phyloP scores from a whole-genome alignment of 345 rosid genomes.

The Pistacia integerrima region DNA sequence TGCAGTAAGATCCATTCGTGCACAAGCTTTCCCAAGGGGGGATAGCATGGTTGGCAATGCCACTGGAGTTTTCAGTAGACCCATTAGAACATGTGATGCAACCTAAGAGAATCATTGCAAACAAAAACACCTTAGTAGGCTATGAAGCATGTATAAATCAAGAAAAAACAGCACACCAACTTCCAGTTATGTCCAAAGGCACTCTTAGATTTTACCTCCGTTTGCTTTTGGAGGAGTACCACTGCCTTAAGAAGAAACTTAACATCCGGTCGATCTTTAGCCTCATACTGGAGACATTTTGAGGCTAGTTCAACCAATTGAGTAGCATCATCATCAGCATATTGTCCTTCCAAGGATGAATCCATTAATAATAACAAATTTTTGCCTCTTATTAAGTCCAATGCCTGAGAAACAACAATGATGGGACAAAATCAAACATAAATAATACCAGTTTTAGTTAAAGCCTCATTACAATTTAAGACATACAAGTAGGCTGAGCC shows the following conservation, averaged over 20 bases:
- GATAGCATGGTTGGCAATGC: conserved; percentile 62
- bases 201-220: conserved; percentile 43
- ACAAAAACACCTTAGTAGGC: conserved; percentile 6
- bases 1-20: conserved; percentile 79
- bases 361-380: conserved; percentile 60
- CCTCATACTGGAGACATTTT: conserved; percentile 71
- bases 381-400: conserved; percentile 70
- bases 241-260: conserved; percentile 59
- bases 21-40: conserved; percentile 70
- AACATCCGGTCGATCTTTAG: conserved; percentile 66
- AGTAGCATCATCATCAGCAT: conserved; percentile 61
- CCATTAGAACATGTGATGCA: conserved; percentile 64
- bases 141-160: conserved; percentile 2
- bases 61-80: conserved; percentile 51
- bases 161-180: not conserved
- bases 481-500: too few species aligned
- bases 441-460: not conserved
- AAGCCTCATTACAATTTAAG: not conserved
- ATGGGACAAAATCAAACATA: not conserved
- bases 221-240: conserved; percentile 66
- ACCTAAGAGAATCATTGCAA: conserved; percentile 42
- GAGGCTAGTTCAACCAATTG: conserved; percentile 67
- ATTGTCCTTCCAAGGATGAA: conserved; percentile 76
- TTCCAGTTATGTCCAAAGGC: conserved; percentile 14
- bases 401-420: conserved; percentile 42